A percentile compares a stretch with the other conserved stretches of the same genome.
Conservation (phyloP, 306 rosid species). For the Alnus rubra region DNA sequence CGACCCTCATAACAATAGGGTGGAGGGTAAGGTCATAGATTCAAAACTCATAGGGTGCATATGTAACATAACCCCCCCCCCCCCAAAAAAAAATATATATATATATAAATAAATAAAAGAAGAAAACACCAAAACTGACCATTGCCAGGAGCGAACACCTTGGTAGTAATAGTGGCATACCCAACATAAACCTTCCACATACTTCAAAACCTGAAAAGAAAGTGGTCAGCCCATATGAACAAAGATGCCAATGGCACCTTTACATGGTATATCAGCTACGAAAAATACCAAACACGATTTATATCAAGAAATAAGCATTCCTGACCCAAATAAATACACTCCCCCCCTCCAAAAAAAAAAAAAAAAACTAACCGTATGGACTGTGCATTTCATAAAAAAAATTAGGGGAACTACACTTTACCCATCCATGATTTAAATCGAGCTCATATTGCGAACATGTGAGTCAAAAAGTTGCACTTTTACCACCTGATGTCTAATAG, state of each 20-base stretch:
- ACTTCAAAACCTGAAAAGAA: conserved; percentile 73
- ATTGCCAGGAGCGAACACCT: conserved; percentile 98
- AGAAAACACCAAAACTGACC: conserved; percentile 52
- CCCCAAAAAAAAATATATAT: neutral
- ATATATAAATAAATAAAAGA: neutral
- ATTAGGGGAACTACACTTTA: no score
- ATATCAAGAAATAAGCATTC: no score
- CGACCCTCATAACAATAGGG: neutral
- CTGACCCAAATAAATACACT: no score
- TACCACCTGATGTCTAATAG: no score
- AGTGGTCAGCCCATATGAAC: neutral
- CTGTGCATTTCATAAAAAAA: no score
- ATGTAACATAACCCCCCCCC: neutral
- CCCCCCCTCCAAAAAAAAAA: no score
- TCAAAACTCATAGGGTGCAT: neutral
- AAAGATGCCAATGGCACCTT: neutral
- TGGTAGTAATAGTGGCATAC: conserved; percentile 93
- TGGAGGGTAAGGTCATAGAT: neutral
- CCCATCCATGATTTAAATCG: no score
- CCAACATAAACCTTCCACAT: conserved; percentile 98
- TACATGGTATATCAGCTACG: neutral
- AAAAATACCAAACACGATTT: neutral
- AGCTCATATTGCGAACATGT: no score
- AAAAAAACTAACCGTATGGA: no score
- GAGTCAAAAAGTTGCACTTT: no score